Percentiles rank a stretch among this genome's conserved stretches.
phyloP scores from a whole-genome alignment of 83 land plant genomes.

The Picea engelmannii region DNA sequence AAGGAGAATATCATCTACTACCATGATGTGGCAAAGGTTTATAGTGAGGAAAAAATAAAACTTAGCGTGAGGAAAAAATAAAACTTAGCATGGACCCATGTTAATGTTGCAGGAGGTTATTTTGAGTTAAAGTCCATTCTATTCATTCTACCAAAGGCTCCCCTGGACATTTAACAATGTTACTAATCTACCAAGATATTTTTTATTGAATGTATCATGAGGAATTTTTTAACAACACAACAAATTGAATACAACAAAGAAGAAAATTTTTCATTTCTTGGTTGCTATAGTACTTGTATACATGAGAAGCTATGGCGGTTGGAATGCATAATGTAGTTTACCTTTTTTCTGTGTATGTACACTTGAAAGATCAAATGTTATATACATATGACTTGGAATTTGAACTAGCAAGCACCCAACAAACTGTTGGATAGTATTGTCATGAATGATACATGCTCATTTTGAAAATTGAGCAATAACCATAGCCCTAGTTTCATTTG shows the following conservation, averaged over 20 bases:
- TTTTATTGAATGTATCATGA: constrained; percentile 94
- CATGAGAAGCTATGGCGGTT: too few species aligned
- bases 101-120: constrained; percentile 90
- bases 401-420: too few species aligned
- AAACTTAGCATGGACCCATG: constrained; percentile 88
- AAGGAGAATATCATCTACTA: constrained; percentile 22
- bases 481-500: constrained; percentile 34
- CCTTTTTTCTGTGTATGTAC: too few species aligned
- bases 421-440: too few species aligned
- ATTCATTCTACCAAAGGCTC: constrained; percentile 93
- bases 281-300: too few species aligned
- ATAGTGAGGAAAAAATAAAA: constrained; percentile 74
- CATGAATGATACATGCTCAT: too few species aligned
- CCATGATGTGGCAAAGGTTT: constrained; percentile 87
- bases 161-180: constrained; percentile 90
- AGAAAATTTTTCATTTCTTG: constrained; percentile 17
- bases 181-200: constrained; percentile 75
- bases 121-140: constrained; percentile 95
- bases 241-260: constrained; percentile 94
- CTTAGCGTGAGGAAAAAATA: constrained; percentile 80
- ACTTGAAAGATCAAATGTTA: too few species aligned
- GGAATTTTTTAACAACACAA: constrained; percentile 97
- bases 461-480: too few species aligned
- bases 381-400: too few species aligned
- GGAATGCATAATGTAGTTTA: too few species aligned